Evolutionary conservation across 495 filamentous ascomycete species (phyloP).

Genomic region (Neurospora sp.): DNA sequence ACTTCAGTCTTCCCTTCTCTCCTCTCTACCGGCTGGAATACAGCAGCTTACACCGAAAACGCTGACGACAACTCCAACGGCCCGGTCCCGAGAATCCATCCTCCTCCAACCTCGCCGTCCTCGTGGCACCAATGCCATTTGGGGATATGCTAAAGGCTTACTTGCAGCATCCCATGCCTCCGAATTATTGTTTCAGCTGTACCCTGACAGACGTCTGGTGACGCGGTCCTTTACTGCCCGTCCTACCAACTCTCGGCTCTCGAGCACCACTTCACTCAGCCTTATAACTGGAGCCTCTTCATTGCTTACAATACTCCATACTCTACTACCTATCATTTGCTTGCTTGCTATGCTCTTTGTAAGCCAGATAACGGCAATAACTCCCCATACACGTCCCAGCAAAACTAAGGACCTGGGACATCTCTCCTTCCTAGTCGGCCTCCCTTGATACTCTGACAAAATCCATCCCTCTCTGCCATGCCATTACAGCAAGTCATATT

Average conservation of each 20-base stretch:
- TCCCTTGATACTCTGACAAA: not conserved
- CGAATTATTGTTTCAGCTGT: not conserved
- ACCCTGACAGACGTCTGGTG: not conserved
- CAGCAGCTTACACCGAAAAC: not conserved
- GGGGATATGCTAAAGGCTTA: not conserved
- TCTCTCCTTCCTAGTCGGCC: not conserved
- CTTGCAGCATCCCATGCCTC: not conserved
- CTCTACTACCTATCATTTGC: not conserved
- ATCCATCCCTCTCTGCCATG: not conserved
- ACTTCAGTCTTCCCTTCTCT: not conserved
- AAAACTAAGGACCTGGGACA: not conserved
- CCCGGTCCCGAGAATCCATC: not conserved
- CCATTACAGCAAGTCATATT: constrained; percentile 8
- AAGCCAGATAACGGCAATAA: not conserved
- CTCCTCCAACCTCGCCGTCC: not conserved
- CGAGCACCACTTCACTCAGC: not conserved
- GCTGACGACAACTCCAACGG: not conserved
- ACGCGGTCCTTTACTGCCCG: not conserved
- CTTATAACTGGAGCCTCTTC: not conserved
- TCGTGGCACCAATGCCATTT: not conserved
- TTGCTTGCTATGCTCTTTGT: not conserved
- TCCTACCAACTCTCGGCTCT: not conserved
- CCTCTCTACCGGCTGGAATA: not conserved
- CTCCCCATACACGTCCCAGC: not conserved
- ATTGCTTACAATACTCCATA: not conserved